Conservation (phyloP, 1,284 basidiomycete species). For the Tilletia caries region DNA sequence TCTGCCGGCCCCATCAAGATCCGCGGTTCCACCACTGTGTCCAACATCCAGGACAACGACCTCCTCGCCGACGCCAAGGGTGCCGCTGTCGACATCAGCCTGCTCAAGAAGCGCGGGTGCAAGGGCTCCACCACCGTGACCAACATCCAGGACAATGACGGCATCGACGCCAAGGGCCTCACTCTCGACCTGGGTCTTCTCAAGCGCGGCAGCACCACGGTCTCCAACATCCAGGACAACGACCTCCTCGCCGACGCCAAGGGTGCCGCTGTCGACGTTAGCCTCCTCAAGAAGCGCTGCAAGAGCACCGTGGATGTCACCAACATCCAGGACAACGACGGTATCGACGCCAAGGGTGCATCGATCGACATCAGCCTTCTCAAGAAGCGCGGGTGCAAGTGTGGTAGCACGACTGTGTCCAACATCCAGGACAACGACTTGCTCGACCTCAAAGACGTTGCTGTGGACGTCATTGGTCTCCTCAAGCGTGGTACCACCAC, state of each 20-base stretch:
- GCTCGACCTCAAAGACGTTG: constrained; percentile 2
- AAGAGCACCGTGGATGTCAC: background rate
- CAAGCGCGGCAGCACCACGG: constrained; percentile 1
- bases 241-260: constrained; percentile 1
- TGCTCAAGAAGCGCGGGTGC: background rate
- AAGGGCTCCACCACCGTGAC: background rate
- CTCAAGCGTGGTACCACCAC: no score
- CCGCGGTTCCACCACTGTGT: no score
- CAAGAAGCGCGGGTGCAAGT: background rate
- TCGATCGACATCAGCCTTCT: constrained; percentile 1
- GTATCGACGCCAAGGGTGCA: constrained; percentile 7
- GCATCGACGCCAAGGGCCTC: background rate
- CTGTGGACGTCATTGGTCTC: no score
- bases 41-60: no score
- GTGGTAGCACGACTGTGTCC: background rate
- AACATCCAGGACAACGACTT: constrained; percentile 9
- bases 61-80: no score
- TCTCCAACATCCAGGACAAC: constrained; percentile 2
- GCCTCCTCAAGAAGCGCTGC: background rate
- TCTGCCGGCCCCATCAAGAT: background rate
- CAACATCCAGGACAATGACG: background rate
- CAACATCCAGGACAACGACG: constrained; percentile 6
- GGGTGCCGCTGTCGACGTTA: background rate
- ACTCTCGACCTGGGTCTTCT: background rate
- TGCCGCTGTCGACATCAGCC: background rate